These are phyloP conservation scores for Brassica nigra DNA, from an alignment of 345 rosid species.

Conservation along the genomic window DNA sequence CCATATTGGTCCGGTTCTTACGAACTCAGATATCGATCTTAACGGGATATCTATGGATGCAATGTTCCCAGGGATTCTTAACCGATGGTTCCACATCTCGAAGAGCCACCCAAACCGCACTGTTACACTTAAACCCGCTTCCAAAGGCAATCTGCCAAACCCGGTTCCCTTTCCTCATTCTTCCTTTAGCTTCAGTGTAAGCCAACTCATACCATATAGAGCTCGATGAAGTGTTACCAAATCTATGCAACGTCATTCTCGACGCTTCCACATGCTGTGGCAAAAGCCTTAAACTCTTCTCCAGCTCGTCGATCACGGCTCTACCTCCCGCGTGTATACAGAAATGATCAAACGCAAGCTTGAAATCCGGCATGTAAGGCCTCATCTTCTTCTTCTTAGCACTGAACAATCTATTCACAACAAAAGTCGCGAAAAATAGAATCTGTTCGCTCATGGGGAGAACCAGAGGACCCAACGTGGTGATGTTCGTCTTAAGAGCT, in stretches of 20 bases:
- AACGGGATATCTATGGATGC: constrained; percentile 76
- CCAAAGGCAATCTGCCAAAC: constrained; percentile 94
- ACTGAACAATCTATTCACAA: constrained; percentile 57
- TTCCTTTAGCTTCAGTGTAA: constrained; percentile 79
- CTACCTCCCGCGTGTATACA: constrained; percentile 92
- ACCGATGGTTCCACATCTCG: constrained; percentile 53
- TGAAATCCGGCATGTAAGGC: constrained; percentile 81
- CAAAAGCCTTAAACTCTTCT: constrained; percentile 79
- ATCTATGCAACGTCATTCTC: constrained; percentile 83
- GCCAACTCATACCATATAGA: constrained; percentile 92
- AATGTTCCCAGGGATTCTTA: constrained; percentile 70
- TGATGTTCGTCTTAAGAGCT: constrained; percentile 81
- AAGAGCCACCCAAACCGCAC: constrained; percentile 80
- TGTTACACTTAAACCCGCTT: constrained; percentile 90
- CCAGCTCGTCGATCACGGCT: constrained; percentile 86
- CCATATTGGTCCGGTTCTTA: not conserved
- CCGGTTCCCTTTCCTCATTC: constrained; percentile 69
- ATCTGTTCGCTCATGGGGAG: constrained; percentile 88
- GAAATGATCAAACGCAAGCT: constrained; percentile 88
- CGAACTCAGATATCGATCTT: constrained; percentile 30
- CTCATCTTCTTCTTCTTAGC: constrained; percentile 46
- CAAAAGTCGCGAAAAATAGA: constrained; percentile 60
- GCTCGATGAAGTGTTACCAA: constrained; percentile 92
- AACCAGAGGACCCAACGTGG: constrained; percentile 85
- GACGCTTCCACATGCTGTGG: constrained; percentile 76